phyloP scores from a whole-genome alignment of 1,139 yeast genomes.

The Geotrichum klebahnii region DNA sequence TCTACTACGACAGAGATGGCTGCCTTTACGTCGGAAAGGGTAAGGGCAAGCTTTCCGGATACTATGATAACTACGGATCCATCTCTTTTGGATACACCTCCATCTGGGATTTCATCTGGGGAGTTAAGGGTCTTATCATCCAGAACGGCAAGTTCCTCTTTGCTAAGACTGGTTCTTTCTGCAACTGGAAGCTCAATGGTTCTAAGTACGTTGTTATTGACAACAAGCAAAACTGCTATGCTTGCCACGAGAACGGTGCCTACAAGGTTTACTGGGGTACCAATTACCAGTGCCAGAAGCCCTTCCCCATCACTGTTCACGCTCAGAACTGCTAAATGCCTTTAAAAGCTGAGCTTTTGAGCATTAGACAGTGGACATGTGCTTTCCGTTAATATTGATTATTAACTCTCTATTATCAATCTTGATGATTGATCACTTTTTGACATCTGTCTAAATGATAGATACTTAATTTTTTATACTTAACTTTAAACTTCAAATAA shows the following conservation, averaged over 20 bases:
- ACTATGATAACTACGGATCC: not conserved
- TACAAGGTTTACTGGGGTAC: not conserved
- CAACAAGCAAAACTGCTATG: not conserved
- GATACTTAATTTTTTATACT: too few relatives aligned
- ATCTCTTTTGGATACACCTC: not conserved
- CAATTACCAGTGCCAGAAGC: not conserved
- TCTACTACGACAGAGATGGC: constrained; percentile 1
- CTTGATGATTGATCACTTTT: too few relatives aligned
- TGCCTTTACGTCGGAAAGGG: not conserved
- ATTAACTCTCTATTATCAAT: too few relatives aligned
- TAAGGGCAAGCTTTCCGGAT: not conserved
- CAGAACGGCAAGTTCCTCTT: not conserved
- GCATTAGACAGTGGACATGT: too few relatives aligned
- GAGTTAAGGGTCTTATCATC: not conserved
- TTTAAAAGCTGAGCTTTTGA: too few relatives aligned
- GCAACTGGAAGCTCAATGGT: not conserved
- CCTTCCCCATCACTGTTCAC: not conserved
- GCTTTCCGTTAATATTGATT: too few relatives aligned
- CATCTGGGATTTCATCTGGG: not conserved
- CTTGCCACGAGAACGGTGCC: not conserved
- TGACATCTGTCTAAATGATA: too few relatives aligned
- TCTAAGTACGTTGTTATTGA: not conserved
- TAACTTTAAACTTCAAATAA: too few relatives aligned
- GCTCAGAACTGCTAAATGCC: not conserved
- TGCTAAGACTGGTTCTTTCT: not conserved